Conservation (phyloP, 2,329 filamentous ascomycete genomes). For the Neofusicoccum laricinum region DNA sequence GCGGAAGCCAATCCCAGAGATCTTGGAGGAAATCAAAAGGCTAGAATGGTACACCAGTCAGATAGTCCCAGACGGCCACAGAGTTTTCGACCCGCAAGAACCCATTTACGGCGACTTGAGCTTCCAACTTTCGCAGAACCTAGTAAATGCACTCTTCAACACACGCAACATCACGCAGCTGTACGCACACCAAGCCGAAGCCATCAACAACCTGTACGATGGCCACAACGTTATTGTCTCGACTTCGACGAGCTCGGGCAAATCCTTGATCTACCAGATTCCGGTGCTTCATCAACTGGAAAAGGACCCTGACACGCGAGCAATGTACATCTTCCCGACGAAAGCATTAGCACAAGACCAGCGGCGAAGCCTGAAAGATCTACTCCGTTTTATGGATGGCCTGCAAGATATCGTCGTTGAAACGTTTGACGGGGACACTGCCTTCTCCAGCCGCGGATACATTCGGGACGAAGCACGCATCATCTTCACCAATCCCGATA, state of each 20-base stretch:
- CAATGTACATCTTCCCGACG: constrained; percentile 97
- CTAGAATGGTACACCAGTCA: constrained; percentile 88
- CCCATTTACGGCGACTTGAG: constrained; percentile 78
- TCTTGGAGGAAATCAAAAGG: constrained; percentile 77
- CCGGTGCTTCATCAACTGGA: constrained; percentile 87
- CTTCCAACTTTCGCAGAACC: constrained; percentile 81
- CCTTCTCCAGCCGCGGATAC: constrained; percentile 70
- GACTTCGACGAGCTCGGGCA: constrained; percentile 94
- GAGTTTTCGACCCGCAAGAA: constrained; percentile 83
- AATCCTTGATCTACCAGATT: constrained; percentile 96
- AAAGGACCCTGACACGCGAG: constrained; percentile 69
- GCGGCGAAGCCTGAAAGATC: constrained; percentile 78
- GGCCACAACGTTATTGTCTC: constrained; percentile 87
- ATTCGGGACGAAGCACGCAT: constrained; percentile 88
- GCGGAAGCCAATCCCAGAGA: constrained; percentile 76
- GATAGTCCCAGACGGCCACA: constrained; percentile 88
- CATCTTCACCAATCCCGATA: constrained; percentile 97
- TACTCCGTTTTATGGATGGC: constrained; percentile 75
- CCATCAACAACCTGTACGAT: constrained; percentile 80
- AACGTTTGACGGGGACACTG: constrained; percentile 94
- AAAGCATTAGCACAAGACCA: constrained; percentile 97
- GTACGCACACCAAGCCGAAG: constrained; percentile 89
- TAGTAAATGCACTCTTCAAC: constrained; percentile 97
- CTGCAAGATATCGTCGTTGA: constrained; percentile 77
- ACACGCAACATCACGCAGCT: constrained; percentile 80